phyloP scores from a whole-genome alignment of 1,139 yeast genomes.

The Suhomyces anneliseae region DNA sequence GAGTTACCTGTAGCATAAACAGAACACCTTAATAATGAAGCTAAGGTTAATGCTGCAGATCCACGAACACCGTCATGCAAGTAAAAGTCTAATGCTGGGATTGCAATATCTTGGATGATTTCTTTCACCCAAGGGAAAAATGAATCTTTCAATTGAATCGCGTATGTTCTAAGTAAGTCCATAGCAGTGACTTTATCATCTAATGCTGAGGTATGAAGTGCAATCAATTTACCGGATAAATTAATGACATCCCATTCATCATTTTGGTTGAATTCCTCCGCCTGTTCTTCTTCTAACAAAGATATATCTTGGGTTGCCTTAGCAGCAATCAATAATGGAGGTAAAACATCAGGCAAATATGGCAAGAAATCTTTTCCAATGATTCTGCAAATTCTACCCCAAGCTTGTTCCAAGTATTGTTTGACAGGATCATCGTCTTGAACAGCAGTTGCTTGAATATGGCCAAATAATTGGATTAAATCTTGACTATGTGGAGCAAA shows the following conservation, averaged over 20 bases:
- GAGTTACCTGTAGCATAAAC: constrained; percentile 59
- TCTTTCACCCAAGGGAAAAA: constrained; percentile 84
- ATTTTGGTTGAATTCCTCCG: constrained; percentile 75
- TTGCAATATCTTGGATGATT: constrained; percentile 72
- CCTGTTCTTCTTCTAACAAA: constrained; percentile 83
- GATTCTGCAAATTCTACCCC: constrained; percentile 91
- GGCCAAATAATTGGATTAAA: constrained; percentile 69
- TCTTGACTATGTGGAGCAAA: constrained; percentile 77
- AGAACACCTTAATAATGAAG: constrained; percentile 71
- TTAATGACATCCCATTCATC: constrained; percentile 97
- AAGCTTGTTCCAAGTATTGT: constrained; percentile 87
- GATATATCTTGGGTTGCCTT: constrained; percentile 88
- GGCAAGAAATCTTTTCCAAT: constrained; percentile 86
- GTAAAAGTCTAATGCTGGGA: constrained; percentile 88
- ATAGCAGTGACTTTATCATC: constrained; percentile 94
- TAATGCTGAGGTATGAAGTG: constrained; percentile 86
- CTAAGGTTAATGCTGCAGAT: constrained; percentile 81
- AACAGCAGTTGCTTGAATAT: constrained; percentile 61
- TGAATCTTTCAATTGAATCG: constrained; percentile 76
- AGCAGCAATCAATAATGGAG: constrained; percentile 82
- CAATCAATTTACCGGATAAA: constrained; percentile 87
- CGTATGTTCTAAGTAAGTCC: constrained; percentile 85
- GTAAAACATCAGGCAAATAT: constrained; percentile 84
- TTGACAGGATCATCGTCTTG: constrained; percentile 83
- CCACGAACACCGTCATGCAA: constrained; percentile 94